phyloP scores from a whole-genome alignment of 2,329 filamentous ascomycete species.

The Fusarium subglutinans region DNA sequence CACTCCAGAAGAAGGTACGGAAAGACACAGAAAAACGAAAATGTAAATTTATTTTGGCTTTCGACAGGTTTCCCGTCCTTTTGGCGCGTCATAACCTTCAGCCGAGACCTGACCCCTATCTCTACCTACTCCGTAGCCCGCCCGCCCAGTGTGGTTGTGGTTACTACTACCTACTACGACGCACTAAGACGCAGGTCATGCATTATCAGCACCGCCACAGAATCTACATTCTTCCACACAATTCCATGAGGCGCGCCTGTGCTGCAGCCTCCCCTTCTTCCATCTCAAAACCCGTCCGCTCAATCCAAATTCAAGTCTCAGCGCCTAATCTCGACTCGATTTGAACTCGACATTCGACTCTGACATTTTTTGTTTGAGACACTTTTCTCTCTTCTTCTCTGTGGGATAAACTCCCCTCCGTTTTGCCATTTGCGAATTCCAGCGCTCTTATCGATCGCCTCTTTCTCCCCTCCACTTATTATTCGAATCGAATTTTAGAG shows the following conservation, averaged over 20 bases:
- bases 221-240: constrained; percentile 54
- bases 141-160: constrained; percentile 11
- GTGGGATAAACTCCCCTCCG: constrained; percentile 13
- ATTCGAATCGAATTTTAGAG: constrained; percentile 38
- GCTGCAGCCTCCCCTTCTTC: constrained; percentile 45
- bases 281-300: constrained; percentile 42
- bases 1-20: neutral
- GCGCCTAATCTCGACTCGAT: constrained; percentile 36
- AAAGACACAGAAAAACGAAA: neutral
- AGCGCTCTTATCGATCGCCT: constrained; percentile 8
- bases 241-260: constrained; percentile 54
- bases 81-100: constrained; percentile 3
- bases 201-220: constrained; percentile 52
- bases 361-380: constrained; percentile 34
- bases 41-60: neutral
- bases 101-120: constrained; percentile 1
- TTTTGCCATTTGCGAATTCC: neutral
- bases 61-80: neutral
- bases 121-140: neutral
- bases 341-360: constrained; percentile 9
- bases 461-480: constrained; percentile 34
- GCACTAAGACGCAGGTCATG: constrained; percentile 34
- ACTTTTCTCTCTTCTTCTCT: constrained; percentile 5
- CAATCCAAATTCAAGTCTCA: constrained; percentile 29
- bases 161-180: neutral